Base-by-base conservation (phyloP, 2,329 filamentous ascomycete species). In the Acrodontium crateriforme region DNA sequence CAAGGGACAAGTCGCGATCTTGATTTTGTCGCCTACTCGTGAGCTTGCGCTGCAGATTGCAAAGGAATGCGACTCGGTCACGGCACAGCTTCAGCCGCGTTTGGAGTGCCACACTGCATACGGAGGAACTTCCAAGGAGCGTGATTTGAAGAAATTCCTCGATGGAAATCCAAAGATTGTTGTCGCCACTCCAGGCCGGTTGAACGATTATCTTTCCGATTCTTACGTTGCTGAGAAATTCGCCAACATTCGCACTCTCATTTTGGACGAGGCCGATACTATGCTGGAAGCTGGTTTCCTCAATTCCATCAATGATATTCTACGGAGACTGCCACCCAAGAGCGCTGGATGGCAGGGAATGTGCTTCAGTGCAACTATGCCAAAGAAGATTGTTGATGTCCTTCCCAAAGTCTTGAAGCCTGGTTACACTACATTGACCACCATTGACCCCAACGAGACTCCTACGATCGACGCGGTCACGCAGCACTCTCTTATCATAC, bases 131-230 rank as follows among this genome's bases (percentile, higher is more conserved):
- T 64, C 66, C 35, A 78, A 74, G 50, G 85, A 87, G 3, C 93
- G 84, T 37, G 85, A 95, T 43, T 60, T 95, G 30, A 56, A 53
- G 6, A 61, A 66, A 42, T 83, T 85, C 26, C 70, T 75, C 40
- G 56, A 59, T 2, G 58, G 81, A 39, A 83, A 84, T 18, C 93
- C 85, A 53, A 80, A 93, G 53, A 64, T 95, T 19, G 65, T 95
- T 5, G 74, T 95, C 37, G 85, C 75, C 4, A 89, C 87, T 8
- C 85, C 87, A 4, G 89, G 89, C 30, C 77, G 89, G 25, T 65
- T 95, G 3, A 63, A 78, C 22, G 82, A 94, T 45, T 81, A 94
- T 47, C 81, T 95, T 9, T 65, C 65, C 2, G 81, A 91, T 43
- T 60, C 60, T 15, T 49, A 59, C 16, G 56, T 60, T 3, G 59